Evolutionary conservation across 768 basidiomycete species (phyloP).

Genomic region (Mrakia blollopis): DNA sequence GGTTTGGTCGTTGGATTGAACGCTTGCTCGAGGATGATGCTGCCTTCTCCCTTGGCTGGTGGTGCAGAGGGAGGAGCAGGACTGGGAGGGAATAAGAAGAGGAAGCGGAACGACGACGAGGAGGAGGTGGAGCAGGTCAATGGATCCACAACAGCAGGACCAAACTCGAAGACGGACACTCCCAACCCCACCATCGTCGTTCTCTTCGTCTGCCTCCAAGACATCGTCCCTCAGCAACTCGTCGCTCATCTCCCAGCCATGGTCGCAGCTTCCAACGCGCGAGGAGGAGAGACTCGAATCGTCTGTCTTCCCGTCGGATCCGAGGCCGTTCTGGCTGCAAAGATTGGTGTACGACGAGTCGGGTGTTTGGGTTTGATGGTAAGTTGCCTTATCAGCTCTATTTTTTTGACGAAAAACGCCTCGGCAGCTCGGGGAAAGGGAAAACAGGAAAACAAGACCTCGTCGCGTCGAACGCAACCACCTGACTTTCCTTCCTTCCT

Average conservation of each 20-base stretch:
- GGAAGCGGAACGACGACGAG: not conserved
- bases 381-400: not conserved
- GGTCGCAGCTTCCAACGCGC: slow-evolving; percentile 17
- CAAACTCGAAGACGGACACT: not conserved
- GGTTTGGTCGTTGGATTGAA: not conserved
- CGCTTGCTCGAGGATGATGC: not conserved
- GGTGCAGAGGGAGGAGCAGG: not conserved
- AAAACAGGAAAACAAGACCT: no score
- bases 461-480: not conserved
- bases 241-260: slow-evolving; percentile 23
- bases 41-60: not conserved
- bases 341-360: not conserved
- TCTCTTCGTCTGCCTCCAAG: slow-evolving; percentile 20
- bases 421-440: no score
- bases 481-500: not conserved
- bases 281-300: not conserved
- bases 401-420: no score
- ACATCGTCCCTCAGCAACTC: slow-evolving; percentile 18
- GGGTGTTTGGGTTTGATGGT: not conserved
- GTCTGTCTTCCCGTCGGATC: slow-evolving; percentile 6
- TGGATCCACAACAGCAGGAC: not conserved
- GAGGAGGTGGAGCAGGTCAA: not conserved
- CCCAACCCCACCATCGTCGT: not conserved
- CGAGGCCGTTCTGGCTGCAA: slow-evolving; percentile 13
- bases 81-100: not conserved